phyloP scores from a whole-genome alignment of 2,329 filamentous ascomycete species.

The Penicillium sp. region DNA sequence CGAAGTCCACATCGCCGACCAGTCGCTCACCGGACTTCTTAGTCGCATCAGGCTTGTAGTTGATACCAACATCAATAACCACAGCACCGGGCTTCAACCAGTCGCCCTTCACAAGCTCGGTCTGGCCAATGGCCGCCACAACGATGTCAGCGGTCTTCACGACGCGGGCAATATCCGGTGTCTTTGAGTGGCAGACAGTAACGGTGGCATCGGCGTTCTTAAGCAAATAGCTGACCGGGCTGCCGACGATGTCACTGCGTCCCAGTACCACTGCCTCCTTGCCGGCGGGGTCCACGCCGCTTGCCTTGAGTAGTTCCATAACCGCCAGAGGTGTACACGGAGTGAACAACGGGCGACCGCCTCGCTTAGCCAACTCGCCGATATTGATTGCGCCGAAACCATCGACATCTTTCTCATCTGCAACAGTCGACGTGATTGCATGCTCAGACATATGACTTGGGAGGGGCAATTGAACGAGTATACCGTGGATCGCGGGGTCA shows the following conservation, averaged over 20 bases:
- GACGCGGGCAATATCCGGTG: conserved; percentile 66
- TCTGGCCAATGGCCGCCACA: conserved; percentile 84
- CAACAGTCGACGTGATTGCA: conserved; percentile 80
- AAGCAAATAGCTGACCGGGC: conserved; percentile 91
- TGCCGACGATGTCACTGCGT: conserved; percentile 94
- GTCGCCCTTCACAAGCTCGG: conserved; percentile 86
- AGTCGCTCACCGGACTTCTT: conserved; percentile 91
- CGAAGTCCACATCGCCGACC: conserved; percentile 93
- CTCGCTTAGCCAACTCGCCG: conserved; percentile 92
- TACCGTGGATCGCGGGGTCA: conserved; percentile 80
- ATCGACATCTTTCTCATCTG: conserved; percentile 95
- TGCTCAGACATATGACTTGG: conserved; percentile 90
- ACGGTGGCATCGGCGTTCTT: conserved; percentile 96
- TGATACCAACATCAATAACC: conserved; percentile 96
- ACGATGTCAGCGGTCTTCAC: conserved; percentile 85
- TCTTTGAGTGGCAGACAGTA: conserved; percentile 92
- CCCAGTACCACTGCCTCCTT: conserved; percentile 95
- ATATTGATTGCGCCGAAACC: conserved; percentile 94
- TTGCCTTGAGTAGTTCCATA: conserved; percentile 84
- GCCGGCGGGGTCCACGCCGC: conserved; percentile 76
- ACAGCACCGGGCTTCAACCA: conserved; percentile 95
- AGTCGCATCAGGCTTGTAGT: conserved; percentile 83
- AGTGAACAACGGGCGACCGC: conserved; percentile 81
- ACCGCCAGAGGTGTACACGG: conserved; percentile 97
- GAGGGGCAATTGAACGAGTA: conserved; percentile 89